Evolutionary conservation across 2,329 filamentous ascomycete species (phyloP).

Genomic region (Aureobasidium sp.): DNA sequence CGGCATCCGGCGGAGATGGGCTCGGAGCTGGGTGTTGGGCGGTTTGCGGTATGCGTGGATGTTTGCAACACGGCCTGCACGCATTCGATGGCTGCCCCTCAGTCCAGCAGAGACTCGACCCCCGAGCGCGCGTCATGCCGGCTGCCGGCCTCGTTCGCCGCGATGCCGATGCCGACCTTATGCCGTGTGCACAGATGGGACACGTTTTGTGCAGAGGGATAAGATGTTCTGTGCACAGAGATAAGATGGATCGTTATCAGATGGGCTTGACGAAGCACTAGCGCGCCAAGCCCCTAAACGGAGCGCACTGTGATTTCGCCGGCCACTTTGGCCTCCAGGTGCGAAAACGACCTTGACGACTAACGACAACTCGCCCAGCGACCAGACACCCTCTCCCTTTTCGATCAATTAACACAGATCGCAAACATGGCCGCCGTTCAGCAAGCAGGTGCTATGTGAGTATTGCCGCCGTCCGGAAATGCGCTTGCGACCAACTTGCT

Average conservation of each 20-base stretch:
- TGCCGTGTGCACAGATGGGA: too few species aligned
- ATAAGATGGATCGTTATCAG: background rate
- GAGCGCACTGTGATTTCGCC: background rate
- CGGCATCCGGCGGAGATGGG: background rate
- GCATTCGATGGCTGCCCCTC: background rate
- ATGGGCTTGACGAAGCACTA: background rate
- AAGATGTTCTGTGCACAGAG: background rate
- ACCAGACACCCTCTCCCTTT: slow-evolving; percentile 3
- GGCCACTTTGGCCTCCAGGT: background rate
- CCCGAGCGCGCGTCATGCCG: background rate
- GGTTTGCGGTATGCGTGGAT: background rate
- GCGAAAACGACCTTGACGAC: background rate
- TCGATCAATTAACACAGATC: slow-evolving; percentile 18
- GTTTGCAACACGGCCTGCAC: background rate
- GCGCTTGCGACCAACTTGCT: background rate
- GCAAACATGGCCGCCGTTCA: slow-evolving; percentile 31
- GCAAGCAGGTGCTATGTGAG: slow-evolving; percentile 18
- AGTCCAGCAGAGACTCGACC: background rate
- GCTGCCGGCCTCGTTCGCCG: background rate
- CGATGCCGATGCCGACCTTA: background rate
- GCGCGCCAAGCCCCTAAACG: background rate
- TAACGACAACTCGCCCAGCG: slow-evolving; percentile 2
- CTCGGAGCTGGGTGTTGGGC: background rate
- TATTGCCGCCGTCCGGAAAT: background rate
- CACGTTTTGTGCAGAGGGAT: too few species aligned